Evolutionary conservation across 148 eudicot species (phyloP), one percentile per base, ranked within the genome.

Genomic region (Heliamphora exappendiculata): DNA sequence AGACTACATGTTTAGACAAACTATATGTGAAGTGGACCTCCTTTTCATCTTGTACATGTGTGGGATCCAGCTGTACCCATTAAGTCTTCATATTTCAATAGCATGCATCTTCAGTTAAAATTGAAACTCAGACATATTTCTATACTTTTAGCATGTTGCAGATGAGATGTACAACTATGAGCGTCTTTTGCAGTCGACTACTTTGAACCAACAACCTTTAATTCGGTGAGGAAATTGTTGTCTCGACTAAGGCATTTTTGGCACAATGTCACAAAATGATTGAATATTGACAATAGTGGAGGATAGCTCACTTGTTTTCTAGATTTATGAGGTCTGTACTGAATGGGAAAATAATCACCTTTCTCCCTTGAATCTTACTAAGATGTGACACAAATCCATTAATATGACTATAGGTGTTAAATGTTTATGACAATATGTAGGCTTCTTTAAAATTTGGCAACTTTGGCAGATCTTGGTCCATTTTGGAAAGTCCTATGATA

Each of bases 131-230:
- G n/a, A 31, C 24, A 14, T 19, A 55, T 53, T 76, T 78, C 57
- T 67, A 72, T 47, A 49, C 63, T 70, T 7, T 75, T 86, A 93
- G 98, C 98, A 93, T 91, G 98, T 97, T 78, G 98, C 98, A 76
- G 98, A 93, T 83, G 98, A n/a, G n/a, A n/a, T n/a, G n/a, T n/a
- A n/a, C n/a, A n/a, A n/a, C n/a, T n/a, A n/a, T n/a, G n/a, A n/a
- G 84, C 90, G 84, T 36, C 85, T 93, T 60, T 86, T 94, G 26
- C 88, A 85, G 76, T 82, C 89, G 44, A 93, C 98, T 57, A 75
- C 88, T 77, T 74, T 93, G 84, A 93, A 91, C 82, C 94, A 90
- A 83, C 98, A 93, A 79, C 97, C 98, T 70, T 90, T 93, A 80
- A 89, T 93, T 73, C 74, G 91, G 97, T 93, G 64, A 84, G 83